A percentile compares a stretch with the other conserved stretches of the same genome.
phyloP scores from a whole-genome alignment of 345 rosid species.

The Citrus trifoliata region DNA sequence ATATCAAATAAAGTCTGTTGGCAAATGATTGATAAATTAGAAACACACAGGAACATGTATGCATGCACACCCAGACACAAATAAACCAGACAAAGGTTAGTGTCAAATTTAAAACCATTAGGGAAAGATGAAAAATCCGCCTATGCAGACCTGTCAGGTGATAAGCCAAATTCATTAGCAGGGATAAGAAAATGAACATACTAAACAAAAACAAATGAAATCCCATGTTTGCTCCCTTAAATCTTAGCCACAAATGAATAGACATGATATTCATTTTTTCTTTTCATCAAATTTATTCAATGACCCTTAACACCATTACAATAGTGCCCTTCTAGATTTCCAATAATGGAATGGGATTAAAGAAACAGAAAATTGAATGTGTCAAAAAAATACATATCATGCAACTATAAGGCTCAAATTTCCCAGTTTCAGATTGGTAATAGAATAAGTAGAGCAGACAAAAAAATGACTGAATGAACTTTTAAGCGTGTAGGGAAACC shows the following conservation, averaged over 20 bases:
- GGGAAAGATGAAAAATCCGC: not conserved
- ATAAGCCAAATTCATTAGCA: not conserved
- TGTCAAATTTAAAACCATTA: not conserved
- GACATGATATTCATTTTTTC: not conserved
- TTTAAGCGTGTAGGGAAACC: not conserved
- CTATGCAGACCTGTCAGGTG: too few relatives aligned
- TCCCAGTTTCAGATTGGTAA: not conserved
- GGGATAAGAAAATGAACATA: not conserved
- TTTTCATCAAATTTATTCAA: not conserved
- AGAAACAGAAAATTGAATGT: not conserved
- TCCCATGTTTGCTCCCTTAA: not conserved
- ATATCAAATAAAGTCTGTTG: constrained; percentile 7
- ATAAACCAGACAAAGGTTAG: not conserved
- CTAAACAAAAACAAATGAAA: not conserved
- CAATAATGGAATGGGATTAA: not conserved
- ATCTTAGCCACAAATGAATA: not conserved
- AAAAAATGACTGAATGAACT: not conserved
- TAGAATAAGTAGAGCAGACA: not conserved
- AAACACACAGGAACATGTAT: not conserved
- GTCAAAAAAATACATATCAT: not conserved
- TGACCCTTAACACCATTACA: not conserved
- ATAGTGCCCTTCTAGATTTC: not conserved
- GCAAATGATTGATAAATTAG: not conserved
- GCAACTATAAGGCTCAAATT: not conserved
- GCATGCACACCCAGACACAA: not conserved